A percentile compares a stretch with the other conserved stretches of the same genome.
Conservation (phyloP, 345 rosid genomes). For the Combretum micranthum region DNA sequence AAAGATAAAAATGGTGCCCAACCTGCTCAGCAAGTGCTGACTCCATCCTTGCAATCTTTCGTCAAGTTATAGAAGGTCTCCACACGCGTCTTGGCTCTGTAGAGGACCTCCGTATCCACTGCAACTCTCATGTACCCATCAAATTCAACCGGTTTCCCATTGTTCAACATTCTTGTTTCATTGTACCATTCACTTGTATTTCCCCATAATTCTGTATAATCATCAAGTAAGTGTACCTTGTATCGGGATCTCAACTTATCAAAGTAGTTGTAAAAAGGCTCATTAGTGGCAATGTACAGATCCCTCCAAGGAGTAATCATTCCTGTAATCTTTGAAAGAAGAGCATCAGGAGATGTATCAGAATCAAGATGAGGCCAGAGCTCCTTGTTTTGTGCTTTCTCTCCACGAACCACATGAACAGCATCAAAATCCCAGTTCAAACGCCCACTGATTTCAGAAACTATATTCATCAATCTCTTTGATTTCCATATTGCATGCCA, state of each 20-base stretch:
- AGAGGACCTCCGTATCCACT: slow-evolving; percentile 86
- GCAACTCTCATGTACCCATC: slow-evolving; percentile 98
- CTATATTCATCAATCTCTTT: slow-evolving; percentile 90
- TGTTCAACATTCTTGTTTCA: slow-evolving; percentile 65
- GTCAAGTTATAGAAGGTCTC: slow-evolving; percentile 92
- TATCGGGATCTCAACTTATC: slow-evolving; percentile 88
- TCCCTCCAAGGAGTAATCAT: slow-evolving; percentile 71
- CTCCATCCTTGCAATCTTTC: slow-evolving; percentile 84
- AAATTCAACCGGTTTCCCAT: slow-evolving; percentile 72
- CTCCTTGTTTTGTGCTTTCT: slow-evolving; percentile 75
- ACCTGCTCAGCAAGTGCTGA: slow-evolving; percentile 71
- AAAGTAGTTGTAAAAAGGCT: slow-evolving; percentile 82
- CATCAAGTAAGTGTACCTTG: slow-evolving; percentile 82
- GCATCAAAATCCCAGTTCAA: slow-evolving; percentile 99
- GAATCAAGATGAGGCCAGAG: slow-evolving; percentile 85
- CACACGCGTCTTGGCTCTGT: slow-evolving; percentile 64
- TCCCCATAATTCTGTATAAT: slow-evolving; percentile 79
- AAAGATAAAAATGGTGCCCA: slow-evolving; percentile 4
- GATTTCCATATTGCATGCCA: slow-evolving; percentile 94
- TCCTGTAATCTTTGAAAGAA: slow-evolving; percentile 54
- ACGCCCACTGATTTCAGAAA: slow-evolving; percentile 72
- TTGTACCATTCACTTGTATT: slow-evolving; percentile 89
- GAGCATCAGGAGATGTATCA: slow-evolving; percentile 80
- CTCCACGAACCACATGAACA: slow-evolving; percentile 86
- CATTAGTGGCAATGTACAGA: slow-evolving; percentile 77